These are phyloP conservation scores for Suillus brevipes DNA, from an alignment of 768 basidiomycete species.

Conservation along the genomic window DNA sequence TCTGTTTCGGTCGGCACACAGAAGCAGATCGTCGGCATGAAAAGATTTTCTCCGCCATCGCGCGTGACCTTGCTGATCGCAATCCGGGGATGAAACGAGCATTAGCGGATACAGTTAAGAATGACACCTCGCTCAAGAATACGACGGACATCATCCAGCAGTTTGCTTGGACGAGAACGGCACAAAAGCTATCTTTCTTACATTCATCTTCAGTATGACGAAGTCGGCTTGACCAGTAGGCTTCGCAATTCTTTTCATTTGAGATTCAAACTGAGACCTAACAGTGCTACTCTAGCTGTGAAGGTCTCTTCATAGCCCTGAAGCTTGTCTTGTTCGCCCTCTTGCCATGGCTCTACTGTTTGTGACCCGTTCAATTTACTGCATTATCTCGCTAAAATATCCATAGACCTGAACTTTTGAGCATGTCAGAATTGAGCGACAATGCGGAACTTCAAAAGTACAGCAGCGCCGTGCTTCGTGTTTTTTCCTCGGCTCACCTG, in stretches of 20 bases:
- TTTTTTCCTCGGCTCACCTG: slow-evolving; percentile 79
- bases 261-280: slow-evolving; percentile 20
- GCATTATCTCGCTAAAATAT: slow-evolving; percentile 3
- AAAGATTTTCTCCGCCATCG: too few relatives aligned
- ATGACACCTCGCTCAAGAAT: too few relatives aligned
- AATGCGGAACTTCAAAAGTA: slow-evolving; percentile 79
- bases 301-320: slow-evolving; percentile 70
- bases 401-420: slow-evolving; percentile 79
- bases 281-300: slow-evolving; percentile 80
- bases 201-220: slow-evolving; percentile 65
- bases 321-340: slow-evolving; percentile 75
- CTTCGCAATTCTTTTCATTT: slow-evolving; percentile 10
- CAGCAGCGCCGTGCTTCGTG: slow-evolving; percentile 77
- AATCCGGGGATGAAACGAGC: too few relatives aligned
- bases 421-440: slow-evolving; percentile 90
- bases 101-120: too few relatives aligned
- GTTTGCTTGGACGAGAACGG: too few relatives aligned
- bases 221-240: slow-evolving; percentile 81
- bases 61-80: too few relatives aligned
- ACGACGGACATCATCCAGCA: too few relatives aligned
- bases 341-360: slow-evolving; percentile 78
- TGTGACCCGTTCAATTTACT: slow-evolving; percentile 29
- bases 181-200: too few relatives aligned
- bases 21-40: too few relatives aligned
- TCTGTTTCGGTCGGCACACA: too few relatives aligned